Conservation (phyloP, 2,329 filamentous ascomycete species). For the Aspergillus vadensis region DNA sequence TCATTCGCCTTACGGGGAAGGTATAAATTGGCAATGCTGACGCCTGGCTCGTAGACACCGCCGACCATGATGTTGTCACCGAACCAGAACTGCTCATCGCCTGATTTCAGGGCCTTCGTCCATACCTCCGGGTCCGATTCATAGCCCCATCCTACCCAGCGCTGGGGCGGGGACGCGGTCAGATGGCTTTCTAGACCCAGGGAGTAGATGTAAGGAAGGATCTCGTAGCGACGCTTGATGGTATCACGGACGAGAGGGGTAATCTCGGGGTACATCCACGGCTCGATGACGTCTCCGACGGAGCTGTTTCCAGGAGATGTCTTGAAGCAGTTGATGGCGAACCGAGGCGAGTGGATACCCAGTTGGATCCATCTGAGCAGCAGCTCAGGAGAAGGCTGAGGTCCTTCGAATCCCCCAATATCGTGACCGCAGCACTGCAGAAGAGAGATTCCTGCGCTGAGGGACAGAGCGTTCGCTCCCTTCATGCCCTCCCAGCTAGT, state of each 20-base stretch:
- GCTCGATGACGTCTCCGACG: conserved; percentile 73
- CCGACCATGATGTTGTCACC: conserved; percentile 67
- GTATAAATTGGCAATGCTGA: conserved; percentile 60
- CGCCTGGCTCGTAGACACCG: conserved; percentile 66
- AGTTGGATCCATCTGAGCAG: conserved; percentile 74
- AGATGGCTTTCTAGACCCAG: conserved; percentile 63
- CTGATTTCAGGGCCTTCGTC: conserved; percentile 60
- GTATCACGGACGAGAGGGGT: conserved; percentile 63
- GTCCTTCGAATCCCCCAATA: conserved; percentile 73
- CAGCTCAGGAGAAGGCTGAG: conserved; percentile 69
- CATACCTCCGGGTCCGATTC: conserved; percentile 68
- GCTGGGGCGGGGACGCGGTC: conserved; percentile 64
- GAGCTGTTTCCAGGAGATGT: conserved; percentile 66
- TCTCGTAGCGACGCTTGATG: conserved; percentile 70
- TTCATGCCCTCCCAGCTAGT: conserved; percentile 75
- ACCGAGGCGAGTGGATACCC: conserved; percentile 68
- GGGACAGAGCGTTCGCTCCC: conserved; percentile 67
- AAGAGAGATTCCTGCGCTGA: conserved; percentile 68
- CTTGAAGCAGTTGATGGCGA: conserved; percentile 79
- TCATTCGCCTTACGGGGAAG: conserved; percentile 54
- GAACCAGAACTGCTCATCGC: conserved; percentile 74
- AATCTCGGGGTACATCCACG: conserved; percentile 74
- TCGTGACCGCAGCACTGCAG: conserved; percentile 73
- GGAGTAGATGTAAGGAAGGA: conserved; percentile 72
- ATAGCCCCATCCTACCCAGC: conserved; percentile 75